Base-by-base conservation (phyloP, 495 filamentous ascomycete species). In the Rhypophila decipiens region DNA sequence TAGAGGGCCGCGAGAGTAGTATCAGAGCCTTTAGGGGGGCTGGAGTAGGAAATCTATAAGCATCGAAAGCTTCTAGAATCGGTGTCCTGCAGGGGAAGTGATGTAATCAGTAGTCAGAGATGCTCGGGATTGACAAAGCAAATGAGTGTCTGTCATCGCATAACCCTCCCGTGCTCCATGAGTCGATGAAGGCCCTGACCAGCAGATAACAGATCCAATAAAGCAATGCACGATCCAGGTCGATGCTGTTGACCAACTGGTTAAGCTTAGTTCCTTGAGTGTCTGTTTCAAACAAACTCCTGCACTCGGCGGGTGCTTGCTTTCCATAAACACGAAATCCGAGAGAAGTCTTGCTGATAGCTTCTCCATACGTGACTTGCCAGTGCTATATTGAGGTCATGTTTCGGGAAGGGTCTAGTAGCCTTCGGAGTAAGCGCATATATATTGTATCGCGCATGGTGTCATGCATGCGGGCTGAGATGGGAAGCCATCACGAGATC, bases 61-160 rank as follows among this genome's bases (percentile, higher is more conserved):
- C 35, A 5, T 47, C 33, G 50, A 49, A 52, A 24, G 24, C 42
- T 59, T 59, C 56, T 46, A 49, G 56, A 59, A 56, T 35, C 12
- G 18, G 51, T 53, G 49, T 49, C 13, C 38, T 49, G 44, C 44
- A 39, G 33, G 20, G 46, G 37, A 48, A 27, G 41, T 21, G 24
- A n/a, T n/a, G n/a, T n/a, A n/a, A n/a, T n/a, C n/a, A n/a, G n/a
- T n/a, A n/a, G n/a, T n/a, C n/a, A n/a, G n/a, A n/a, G n/a, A n/a
- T n/a, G n/a, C n/a, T n/a, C n/a, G n/a, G n/a, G n/a, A n/a, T 21
- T 4, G 24, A 21, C 24, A 40, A 46, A 50, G 31, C 36, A 38
- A 38, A 8, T 38, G 10, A 19, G 15, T 10, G 15, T 18, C 36
- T n/a, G 12, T 8, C 17, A 18, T 18, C 36, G 2, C 15, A n/a